Conservation (phyloP, 2,329 filamentous ascomycete species). For the Pezicula radicicola region DNA sequence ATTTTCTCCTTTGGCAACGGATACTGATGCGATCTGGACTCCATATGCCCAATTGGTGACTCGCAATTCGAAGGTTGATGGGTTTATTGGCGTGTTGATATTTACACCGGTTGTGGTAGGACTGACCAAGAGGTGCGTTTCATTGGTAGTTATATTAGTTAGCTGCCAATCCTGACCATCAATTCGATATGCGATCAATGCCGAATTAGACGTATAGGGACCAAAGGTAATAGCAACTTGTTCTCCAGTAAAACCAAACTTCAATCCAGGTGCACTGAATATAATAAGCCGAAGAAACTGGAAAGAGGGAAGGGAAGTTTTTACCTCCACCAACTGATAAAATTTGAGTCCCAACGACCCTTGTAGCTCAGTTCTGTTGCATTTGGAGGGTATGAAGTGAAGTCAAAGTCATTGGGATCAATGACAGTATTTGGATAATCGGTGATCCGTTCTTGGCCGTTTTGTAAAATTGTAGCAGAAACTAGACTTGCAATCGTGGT, state of each 20-base stretch:
- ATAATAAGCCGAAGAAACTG: slow-evolving; percentile 6
- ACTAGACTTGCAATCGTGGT: slow-evolving; percentile 5
- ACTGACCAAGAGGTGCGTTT: slow-evolving; percentile 53
- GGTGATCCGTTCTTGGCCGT: slow-evolving; percentile 34
- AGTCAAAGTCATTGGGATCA: slow-evolving; percentile 32
- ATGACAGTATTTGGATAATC: slow-evolving; percentile 39
- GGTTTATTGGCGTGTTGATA: slow-evolving; percentile 38
- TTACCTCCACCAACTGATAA: slow-evolving; percentile 59
- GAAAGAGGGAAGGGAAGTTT: slow-evolving; percentile 17
- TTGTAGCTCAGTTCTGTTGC: slow-evolving; percentile 57
- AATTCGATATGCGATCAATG: slow-evolving; percentile 57
- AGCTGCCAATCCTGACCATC: slow-evolving; percentile 57
- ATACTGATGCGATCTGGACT: slow-evolving; percentile 51
- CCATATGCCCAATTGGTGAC: slow-evolving; percentile 61
- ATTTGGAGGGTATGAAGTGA: slow-evolving; percentile 47
- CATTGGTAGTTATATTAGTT: slow-evolving; percentile 54
- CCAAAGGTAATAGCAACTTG: slow-evolving; percentile 21
- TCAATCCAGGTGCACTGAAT: slow-evolving; percentile 31
- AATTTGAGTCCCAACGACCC: slow-evolving; percentile 58
- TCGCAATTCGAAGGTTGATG: slow-evolving; percentile 51
- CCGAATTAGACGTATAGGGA: slow-evolving; percentile 22
- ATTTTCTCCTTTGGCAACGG: slow-evolving; percentile 40
- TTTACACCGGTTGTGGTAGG: slow-evolving; percentile 41
- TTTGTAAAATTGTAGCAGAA: slow-evolving; percentile 24
- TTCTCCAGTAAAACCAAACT: slow-evolving; percentile 22